Base-by-base conservation (phyloP, 2,329 filamentous ascomycete genomes). In the Cladophialophora chaetospira region DNA sequence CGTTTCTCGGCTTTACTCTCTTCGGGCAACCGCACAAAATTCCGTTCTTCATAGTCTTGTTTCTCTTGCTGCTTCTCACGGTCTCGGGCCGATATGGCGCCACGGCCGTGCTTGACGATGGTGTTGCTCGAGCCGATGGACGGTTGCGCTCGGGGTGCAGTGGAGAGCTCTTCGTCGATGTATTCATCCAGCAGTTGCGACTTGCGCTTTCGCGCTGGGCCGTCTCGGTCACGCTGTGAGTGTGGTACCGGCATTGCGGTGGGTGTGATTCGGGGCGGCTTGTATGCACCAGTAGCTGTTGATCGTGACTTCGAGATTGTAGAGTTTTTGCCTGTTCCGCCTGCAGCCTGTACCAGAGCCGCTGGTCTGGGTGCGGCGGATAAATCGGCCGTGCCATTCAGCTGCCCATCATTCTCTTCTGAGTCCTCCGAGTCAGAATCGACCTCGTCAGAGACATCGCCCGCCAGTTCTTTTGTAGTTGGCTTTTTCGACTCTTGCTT, bases 111-210 rank as follows among this genome's bases (percentile, higher is more conserved):
- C 46, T 85, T 80, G 3, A 87, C 79, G 65, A 97, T 95, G 15
- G 89, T 96, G 36, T 61, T 61, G 48, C 62, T 65, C 55, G 89
- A 94, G 58, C 94, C 95, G 66, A 99, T 95, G 65, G 88, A 95
- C 53, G 93, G 91, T 71, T 95, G 84, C 1, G 91, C 89, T 56
- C 90, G 74, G 1, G 94, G 94, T 2, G 90, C 90, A 4, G 82
- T 75, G 0, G 91, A 92, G 57, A 97, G 80, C 72, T 99, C 94
- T 15, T 88, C 86, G 47, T 82, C 85, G 62, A 99, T 85, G 68
- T 95, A 99, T 69, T 97, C 93, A 69, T 97, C 92, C 69, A 99
- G 85, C 0, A 91, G 91, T 44, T 86, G 85, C 0, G 92, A 96
- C 69, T 89, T 89, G 60, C 83, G 80, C 2, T 84, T 82, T 38